Evolutionary conservation across 75 land plant genomes (phyloP).

Genomic region (Adiantum capillusveneris): DNA sequence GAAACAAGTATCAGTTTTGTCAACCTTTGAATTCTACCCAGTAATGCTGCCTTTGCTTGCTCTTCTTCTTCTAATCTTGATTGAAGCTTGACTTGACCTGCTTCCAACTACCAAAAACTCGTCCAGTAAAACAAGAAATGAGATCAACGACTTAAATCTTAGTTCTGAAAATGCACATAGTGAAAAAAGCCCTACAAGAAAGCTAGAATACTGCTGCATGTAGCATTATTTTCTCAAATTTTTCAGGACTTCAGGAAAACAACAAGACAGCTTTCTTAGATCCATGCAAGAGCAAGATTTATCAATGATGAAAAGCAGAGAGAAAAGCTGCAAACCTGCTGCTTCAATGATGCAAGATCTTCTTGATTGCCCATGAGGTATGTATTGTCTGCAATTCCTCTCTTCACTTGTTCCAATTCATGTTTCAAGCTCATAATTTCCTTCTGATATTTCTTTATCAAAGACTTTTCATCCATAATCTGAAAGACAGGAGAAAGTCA

Average conservation of each 20-base stretch:
- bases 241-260: too few relatives aligned
- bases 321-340: slow-evolving; percentile 39
- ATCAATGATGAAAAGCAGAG: too few relatives aligned
- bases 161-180: too few relatives aligned
- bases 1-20: slow-evolving; percentile 49
- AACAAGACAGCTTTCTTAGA: too few relatives aligned
- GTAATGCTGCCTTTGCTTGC: slow-evolving; percentile 43
- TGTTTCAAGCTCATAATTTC: slow-evolving; percentile 72
- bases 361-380: slow-evolving; percentile 35
- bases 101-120: slow-evolving; percentile 29
- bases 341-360: slow-evolving; percentile 62
- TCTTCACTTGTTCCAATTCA: slow-evolving; percentile 79
- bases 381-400: slow-evolving; percentile 66
- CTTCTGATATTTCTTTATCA: slow-evolving; percentile 90
- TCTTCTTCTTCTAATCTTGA: slow-evolving; percentile 51
- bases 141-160: too few relatives aligned
- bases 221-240: too few relatives aligned
- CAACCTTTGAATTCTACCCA: slow-evolving; percentile 48
- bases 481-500: slow-evolving; percentile 7
- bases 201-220: too few relatives aligned
- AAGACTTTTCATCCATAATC: slow-evolving; percentile 94
- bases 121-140: too few relatives aligned
- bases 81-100: slow-evolving; percentile 46
- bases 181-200: too few relatives aligned
- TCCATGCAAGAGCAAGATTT: too few relatives aligned